Conservation (phyloP, 164 flowering plant genomes). For the Kalanchoe fedtschenkoi region DNA sequence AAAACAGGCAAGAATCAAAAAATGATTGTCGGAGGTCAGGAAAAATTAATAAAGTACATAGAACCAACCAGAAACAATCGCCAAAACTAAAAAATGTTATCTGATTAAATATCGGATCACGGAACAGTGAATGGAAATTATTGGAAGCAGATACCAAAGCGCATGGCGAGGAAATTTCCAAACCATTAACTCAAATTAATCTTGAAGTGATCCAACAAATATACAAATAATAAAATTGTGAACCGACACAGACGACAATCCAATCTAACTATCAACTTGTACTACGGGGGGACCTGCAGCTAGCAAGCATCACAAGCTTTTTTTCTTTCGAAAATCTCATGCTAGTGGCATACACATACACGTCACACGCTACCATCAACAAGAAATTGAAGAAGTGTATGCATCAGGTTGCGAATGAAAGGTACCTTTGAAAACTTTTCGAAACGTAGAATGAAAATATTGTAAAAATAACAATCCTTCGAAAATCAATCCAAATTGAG, state of each 20-base stretch:
- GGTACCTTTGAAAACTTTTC: too few species aligned
- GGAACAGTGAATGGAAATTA: not conserved
- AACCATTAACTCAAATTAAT: not conserved
- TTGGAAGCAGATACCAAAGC: not conserved
- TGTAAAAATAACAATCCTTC: not conserved
- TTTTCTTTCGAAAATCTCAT: too few species aligned
- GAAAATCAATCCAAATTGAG: not conserved
- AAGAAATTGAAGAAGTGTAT: too few species aligned
- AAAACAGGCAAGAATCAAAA: not conserved
- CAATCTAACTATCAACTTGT: too few species aligned
- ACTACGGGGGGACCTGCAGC: too few species aligned
- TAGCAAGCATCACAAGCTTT: too few species aligned
- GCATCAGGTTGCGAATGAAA: too few species aligned
- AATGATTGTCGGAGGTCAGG: not conserved
- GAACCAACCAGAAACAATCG: not conserved
- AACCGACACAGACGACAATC: too few species aligned
- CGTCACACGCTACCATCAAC: too few species aligned
- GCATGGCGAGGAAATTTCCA: not conserved
- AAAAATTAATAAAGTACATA: not conserved
- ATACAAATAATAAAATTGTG: too few species aligned
- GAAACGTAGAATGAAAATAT: too few species aligned
- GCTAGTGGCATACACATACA: too few species aligned
- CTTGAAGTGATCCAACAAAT: not conserved
- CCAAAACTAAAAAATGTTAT: not conserved
- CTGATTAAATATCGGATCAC: not conserved